Conservation (phyloP, 2,329 filamentous ascomycete species). For the Paraconiothyrium sp. region DNA sequence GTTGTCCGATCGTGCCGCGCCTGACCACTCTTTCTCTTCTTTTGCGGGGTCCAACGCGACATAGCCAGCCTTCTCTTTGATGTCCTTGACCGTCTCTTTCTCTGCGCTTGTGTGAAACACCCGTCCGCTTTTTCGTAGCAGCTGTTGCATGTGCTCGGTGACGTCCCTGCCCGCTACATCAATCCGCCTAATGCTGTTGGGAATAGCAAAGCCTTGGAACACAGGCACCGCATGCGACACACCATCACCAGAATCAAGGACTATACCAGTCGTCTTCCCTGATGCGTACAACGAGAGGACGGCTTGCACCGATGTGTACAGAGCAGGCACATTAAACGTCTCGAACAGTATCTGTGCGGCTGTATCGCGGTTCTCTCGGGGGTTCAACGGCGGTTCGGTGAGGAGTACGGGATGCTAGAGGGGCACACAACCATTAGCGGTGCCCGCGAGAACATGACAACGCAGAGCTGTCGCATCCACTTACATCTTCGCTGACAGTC, state of each 20-base stretch:
- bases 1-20: slow-evolving; percentile 76
- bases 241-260: slow-evolving; percentile 93
- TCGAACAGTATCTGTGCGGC: slow-evolving; percentile 98
- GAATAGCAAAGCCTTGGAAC: slow-evolving; percentile 97
- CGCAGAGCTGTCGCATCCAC: slow-evolving; percentile 28
- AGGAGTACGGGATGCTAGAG: slow-evolving; percentile 88
- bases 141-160: slow-evolving; percentile 90
- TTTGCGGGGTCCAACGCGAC: slow-evolving; percentile 89
- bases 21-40: slow-evolving; percentile 95
- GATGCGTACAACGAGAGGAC: slow-evolving; percentile 96
- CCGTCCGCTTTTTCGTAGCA: slow-evolving; percentile 90
- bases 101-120: slow-evolving; percentile 98
- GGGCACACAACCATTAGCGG: slow-evolving; percentile 19
- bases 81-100: slow-evolving; percentile 97
- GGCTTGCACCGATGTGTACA: slow-evolving; percentile 97
- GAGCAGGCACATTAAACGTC: slow-evolving; percentile 95
- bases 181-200: slow-evolving; percentile 92
- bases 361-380: slow-evolving; percentile 92
- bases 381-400: slow-evolving; percentile 95
- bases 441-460: not conserved
- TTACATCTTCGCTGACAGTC: slow-evolving; percentile 94
- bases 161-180: slow-evolving; percentile 96
- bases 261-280: slow-evolving; percentile 93
- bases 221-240: slow-evolving; percentile 98
- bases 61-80: slow-evolving; percentile 95